Evolutionary conservation across 2,329 filamentous ascomycete genomes (phyloP).

Genomic region (Boeremia exigua): DNA sequence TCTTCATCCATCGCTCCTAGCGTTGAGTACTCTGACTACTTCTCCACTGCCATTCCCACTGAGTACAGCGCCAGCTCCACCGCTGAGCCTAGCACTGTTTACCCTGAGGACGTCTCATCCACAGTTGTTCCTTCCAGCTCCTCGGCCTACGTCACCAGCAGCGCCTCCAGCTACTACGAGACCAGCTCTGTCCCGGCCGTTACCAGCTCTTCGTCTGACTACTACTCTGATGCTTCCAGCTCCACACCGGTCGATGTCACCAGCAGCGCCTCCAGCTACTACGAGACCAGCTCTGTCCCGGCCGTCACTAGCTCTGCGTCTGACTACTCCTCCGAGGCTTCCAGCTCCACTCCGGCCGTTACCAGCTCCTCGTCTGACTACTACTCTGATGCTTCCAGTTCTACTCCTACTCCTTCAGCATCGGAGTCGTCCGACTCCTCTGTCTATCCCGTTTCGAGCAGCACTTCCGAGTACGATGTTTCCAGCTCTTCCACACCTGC

Average conservation of each 20-base stretch:
- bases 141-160: constrained; percentile 8
- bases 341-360: constrained; percentile 4
- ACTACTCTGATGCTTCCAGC: constrained; percentile 1
- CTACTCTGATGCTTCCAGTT: background rate
- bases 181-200: constrained; percentile 1
- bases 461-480: constrained; percentile 1
- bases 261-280: constrained; percentile 9
- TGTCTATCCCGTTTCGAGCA: constrained; percentile 8
- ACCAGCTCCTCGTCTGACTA: constrained; percentile 2
- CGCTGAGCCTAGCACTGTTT: constrained; percentile 15
- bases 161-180: background rate
- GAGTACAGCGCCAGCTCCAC: constrained; percentile 9
- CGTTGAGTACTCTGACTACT: constrained; percentile 11
- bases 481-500: constrained; percentile 5
- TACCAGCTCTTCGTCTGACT: constrained; percentile 1
- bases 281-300: constrained; percentile 3
- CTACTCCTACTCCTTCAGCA: background rate
- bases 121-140: constrained; percentile 7
- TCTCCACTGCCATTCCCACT: constrained; percentile 10
- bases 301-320: constrained; percentile 3
- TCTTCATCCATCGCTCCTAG: constrained; percentile 2
- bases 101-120: constrained; percentile 13
- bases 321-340: background rate
- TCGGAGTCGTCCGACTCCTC: constrained; percentile 7
- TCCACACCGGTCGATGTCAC: constrained; percentile 2